A percentile compares a stretch with the other conserved stretches of the same genome.
These are phyloP conservation scores for Laetiporus sulphureus DNA, from an alignment of 1,284 basidiomycete genomes.

Conservation along the genomic window DNA sequence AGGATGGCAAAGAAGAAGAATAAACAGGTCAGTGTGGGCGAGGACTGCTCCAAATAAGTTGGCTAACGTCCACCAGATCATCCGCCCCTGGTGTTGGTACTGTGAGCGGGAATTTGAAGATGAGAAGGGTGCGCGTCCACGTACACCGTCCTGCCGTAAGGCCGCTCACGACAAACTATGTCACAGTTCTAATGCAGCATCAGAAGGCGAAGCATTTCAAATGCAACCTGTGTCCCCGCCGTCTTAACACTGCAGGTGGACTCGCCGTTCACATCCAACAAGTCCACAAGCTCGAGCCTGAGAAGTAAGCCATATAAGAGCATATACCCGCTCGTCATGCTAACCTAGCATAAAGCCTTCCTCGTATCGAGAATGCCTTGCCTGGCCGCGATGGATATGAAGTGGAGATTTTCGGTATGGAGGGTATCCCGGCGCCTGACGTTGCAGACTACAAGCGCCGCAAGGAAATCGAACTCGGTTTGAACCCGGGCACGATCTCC, in stretches of 20 bases:
- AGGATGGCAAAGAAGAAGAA: slow-evolving; percentile 83
- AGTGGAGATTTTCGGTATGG: slow-evolving; percentile 99
- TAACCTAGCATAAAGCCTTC: slow-evolving; percentile 41
- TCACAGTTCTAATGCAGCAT: slow-evolving; percentile 90
- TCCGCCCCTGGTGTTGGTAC: slow-evolving; percentile 97
- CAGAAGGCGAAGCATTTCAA: slow-evolving; percentile 99
- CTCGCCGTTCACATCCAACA: slow-evolving; percentile 98
- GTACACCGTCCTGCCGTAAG: slow-evolving; percentile 1
- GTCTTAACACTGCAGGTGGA: slow-evolving; percentile 95
- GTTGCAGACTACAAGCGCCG: slow-evolving; percentile 92
- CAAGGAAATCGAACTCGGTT: slow-evolving; percentile 88
- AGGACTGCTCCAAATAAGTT: background rate
- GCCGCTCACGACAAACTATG: background rate
- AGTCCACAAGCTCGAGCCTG: slow-evolving; percentile 96
- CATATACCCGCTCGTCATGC: slow-evolving; percentile 1
- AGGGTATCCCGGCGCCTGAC: slow-evolving; percentile 92
- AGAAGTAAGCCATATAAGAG: slow-evolving; percentile 66
- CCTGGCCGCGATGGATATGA: slow-evolving; percentile 97
- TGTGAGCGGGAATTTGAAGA: slow-evolving; percentile 98
- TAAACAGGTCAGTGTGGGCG: slow-evolving; percentile 47
- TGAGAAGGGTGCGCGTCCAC: slow-evolving; percentile 69
- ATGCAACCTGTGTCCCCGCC: slow-evolving; percentile 91
- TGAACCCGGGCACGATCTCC: slow-evolving; percentile 73
- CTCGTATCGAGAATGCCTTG: slow-evolving; percentile 91
- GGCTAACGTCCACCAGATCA: slow-evolving; percentile 42